Percentiles rank a stretch among this genome's conserved stretches.
Conservation (phyloP, 2,329 filamentous ascomycete species). For the Fusarium sp. region DNA sequence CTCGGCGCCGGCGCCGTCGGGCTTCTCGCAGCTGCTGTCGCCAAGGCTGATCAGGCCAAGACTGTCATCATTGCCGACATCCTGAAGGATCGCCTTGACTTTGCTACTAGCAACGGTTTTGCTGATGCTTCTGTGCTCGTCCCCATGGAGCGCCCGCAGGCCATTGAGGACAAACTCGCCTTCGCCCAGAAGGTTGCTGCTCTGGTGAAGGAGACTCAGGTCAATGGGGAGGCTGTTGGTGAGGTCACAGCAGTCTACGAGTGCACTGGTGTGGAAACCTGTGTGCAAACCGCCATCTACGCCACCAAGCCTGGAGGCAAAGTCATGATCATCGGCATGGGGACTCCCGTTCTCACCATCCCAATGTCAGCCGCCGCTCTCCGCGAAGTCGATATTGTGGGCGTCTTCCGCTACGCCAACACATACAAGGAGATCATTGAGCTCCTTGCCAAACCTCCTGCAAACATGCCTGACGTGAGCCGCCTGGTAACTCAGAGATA, state of each 20-base stretch:
- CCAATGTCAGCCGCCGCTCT: conserved; percentile 76
- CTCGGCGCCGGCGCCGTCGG: conserved; percentile 73
- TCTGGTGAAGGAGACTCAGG: conserved; percentile 54
- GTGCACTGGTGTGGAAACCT: conserved; percentile 83
- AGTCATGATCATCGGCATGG: conserved; percentile 79
- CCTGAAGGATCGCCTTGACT: conserved; percentile 67
- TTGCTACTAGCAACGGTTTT: conserved; percentile 68
- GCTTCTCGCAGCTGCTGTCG: conserved; percentile 70
- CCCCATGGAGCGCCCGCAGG: conserved; percentile 61
- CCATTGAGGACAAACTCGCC: conserved; percentile 65
- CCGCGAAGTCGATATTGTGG: conserved; percentile 77
- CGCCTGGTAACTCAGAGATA: conserved; percentile 79
- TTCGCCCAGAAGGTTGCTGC: conserved; percentile 64
- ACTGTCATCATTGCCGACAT: conserved; percentile 68
- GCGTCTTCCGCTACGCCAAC: conserved; percentile 80
- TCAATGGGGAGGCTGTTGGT: conserved; percentile 62
- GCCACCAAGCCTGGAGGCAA: conserved; percentile 75
- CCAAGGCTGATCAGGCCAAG: conserved; percentile 59
- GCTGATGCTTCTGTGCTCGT: conserved; percentile 66
- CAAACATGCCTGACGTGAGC: conserved; percentile 71
- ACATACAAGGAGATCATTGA: conserved; percentile 72
- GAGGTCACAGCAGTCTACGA: conserved; percentile 79
- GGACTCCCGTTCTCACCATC: conserved; percentile 76
- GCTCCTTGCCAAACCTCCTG: conserved; percentile 62
- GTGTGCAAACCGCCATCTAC: conserved; percentile 80